Evolutionary conservation across 805 yeast genomes (phyloP).

Genomic region (Starmerella bombicola): DNA sequence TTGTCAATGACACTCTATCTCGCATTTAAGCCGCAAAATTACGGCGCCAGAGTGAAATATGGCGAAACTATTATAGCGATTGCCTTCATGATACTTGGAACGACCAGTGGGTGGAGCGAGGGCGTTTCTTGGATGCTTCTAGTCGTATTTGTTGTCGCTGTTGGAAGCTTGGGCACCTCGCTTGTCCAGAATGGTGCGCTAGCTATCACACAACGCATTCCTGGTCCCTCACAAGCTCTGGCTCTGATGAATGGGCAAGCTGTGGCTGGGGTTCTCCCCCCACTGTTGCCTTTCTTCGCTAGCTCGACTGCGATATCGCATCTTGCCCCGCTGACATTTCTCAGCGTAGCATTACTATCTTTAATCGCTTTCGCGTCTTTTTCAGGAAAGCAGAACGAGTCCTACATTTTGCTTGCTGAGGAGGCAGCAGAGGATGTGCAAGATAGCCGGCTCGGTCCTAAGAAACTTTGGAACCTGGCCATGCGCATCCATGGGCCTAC

Average conservation of each 20-base stretch:
- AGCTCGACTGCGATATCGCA: slow-evolving; percentile 40
- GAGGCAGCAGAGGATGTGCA: slow-evolving; percentile 2
- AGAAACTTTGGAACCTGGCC: slow-evolving; percentile 2
- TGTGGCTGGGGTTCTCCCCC: slow-evolving; percentile 83
- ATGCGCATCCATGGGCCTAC: slow-evolving; percentile 43
- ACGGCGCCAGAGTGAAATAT: slow-evolving; percentile 40
- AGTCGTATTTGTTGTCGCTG: slow-evolving; percentile 46
- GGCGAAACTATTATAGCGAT: slow-evolving; percentile 50
- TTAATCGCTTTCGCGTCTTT: slow-evolving; percentile 9
- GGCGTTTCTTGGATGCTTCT: slow-evolving; percentile 27
- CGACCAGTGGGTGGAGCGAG: slow-evolving; percentile 8
- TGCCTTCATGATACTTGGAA: slow-evolving; percentile 49
- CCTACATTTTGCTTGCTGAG: slow-evolving; percentile 16
- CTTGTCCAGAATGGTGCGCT: slow-evolving; percentile 80
- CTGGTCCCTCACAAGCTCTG: slow-evolving; percentile 19
- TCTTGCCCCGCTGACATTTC: slow-evolving; percentile 33
- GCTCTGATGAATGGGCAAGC: slow-evolving; percentile 94
- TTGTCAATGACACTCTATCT: slow-evolving; percentile 47
- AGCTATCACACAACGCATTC: slow-evolving; percentile 61
- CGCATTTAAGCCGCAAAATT: slow-evolving; percentile 55
- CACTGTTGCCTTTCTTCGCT: slow-evolving; percentile 50
- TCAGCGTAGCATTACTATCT: slow-evolving; percentile 18
- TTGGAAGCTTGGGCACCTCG: slow-evolving; percentile 68
- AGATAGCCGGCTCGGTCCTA: slow-evolving; percentile 1
- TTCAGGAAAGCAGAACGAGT: slow-evolving; percentile 7